phyloP scores from a whole-genome alignment of 2,329 filamentous ascomycete genomes.

The Pestalotiopsis sp. region DNA sequence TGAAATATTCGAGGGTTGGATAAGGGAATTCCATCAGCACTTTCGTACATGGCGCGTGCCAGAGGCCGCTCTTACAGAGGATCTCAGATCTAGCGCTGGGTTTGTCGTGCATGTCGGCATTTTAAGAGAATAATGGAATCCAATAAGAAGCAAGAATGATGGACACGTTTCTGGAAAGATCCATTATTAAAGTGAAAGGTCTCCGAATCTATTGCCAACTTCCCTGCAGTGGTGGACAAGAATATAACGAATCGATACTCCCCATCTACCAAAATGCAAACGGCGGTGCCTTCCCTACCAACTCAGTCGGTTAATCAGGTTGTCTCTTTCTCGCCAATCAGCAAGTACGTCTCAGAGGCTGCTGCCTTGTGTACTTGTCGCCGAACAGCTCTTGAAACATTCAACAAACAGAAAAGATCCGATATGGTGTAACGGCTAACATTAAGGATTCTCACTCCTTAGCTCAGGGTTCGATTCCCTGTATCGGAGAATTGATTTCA shows the following conservation, averaged over 20 bases:
- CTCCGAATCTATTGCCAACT: too few species aligned
- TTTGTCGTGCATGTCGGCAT: constrained; percentile 84
- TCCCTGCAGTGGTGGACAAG: too few species aligned
- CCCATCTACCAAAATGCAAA: not conserved
- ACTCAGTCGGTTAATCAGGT: not conserved
- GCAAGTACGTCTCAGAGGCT: not conserved
- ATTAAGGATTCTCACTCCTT: constrained; percentile 19
- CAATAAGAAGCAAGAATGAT: not conserved
- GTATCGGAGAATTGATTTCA: constrained; percentile 12
- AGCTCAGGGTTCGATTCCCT: constrained; percentile 20
- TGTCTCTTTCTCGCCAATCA: not conserved
- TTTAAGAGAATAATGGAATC: constrained; percentile 41
- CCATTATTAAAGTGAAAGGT: not conserved
- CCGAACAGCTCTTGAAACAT: not conserved
- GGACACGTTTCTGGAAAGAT: not conserved
- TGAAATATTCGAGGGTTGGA: constrained; percentile 83
- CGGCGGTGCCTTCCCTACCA: not conserved
- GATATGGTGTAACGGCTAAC: constrained; percentile 20
- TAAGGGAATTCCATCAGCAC: constrained; percentile 63
- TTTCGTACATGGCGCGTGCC: constrained; percentile 81
- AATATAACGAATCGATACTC: too few species aligned
- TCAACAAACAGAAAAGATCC: constrained; percentile 9
- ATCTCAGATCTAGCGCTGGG: constrained; percentile 66
- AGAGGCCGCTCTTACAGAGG: constrained; percentile 60
- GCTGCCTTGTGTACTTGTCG: not conserved